A percentile compares a stretch with the other conserved stretches of the same genome.
phyloP scores from a whole-genome alignment of 2,329 filamentous ascomycete species.

The Penicillium crustosum region DNA sequence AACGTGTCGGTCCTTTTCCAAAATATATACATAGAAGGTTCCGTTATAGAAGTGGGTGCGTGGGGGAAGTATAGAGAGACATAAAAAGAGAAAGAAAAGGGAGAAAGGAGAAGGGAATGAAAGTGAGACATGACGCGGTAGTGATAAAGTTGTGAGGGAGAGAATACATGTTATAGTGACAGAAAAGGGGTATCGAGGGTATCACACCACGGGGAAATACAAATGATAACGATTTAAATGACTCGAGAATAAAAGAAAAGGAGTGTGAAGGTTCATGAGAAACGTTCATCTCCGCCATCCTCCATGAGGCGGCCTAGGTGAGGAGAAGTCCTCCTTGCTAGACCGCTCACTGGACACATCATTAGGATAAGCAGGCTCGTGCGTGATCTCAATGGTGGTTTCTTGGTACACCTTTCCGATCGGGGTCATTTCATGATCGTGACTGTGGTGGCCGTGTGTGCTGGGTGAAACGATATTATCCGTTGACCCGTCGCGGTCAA shows the following conservation, averaged over 20 bases:
- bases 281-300: conserved; percentile 28
- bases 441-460: neutral
- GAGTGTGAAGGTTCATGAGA: neutral
- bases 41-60: conserved; percentile 3
- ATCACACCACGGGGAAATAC: neutral
- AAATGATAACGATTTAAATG: neutral
- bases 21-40: conserved; percentile 18
- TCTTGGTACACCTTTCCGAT: conserved; percentile 46
- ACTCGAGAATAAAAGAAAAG: neutral
- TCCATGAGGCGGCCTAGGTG: conserved; percentile 13
- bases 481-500: conserved; percentile 46
- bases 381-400: conserved; percentile 46
- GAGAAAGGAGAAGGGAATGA: neutral
- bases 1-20: neutral
- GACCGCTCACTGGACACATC: conserved; percentile 28
- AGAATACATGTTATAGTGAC: neutral
- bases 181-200: neutral
- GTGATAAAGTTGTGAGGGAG: neutral
- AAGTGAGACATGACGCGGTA: neutral
- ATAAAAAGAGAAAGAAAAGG: neutral
- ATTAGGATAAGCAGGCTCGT: conserved; percentile 35
- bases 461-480: conserved; percentile 44
- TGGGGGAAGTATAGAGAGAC: neutral
- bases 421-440: conserved; percentile 29
- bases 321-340: conserved; percentile 28